Base-by-base conservation (phyloP, 306 rosid species). In the Albizia julibrissin region DNA sequence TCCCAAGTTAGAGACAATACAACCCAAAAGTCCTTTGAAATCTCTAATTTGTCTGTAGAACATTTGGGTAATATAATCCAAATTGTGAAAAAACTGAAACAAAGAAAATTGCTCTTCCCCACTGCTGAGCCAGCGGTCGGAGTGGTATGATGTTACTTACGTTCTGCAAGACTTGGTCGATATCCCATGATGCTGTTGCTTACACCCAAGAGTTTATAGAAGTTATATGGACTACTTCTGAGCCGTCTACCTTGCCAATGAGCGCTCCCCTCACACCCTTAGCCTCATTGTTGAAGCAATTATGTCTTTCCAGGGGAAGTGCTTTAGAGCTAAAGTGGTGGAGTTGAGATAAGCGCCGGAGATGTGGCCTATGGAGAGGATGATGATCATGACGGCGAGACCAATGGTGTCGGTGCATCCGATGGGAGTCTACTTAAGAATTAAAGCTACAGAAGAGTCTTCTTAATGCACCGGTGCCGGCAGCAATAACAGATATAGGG, bases 271-370 rank as follows among this genome's bases (percentile, higher is more conserved):
- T 71, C 95, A 97, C 9, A 86, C 99, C 21, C 98, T 95, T 5
- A 6, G 68, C 1, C 99, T 95, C 81, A 91, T 97, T 54, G 74
- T 89, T 15, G 87, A 90, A 79, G 97, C 88, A 49, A 13, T 49
- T 86, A 92, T 97, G 65, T 88, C 84, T 52, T 90, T 95, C 98
- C 95, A 91, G 2, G 99, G 94, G 81, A 95, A 95, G 77, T 90
- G 98, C 67, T 89, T 95, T 0, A 95, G 77, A 14, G 98, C 96
- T 83, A 96, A 95, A 79, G 91, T 79, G 1, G 93, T 89, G 1
- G 93, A 98, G 83, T 95, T 95, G 81, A 95, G 92, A 84, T 91
- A 95, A 82, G 97, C 98, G 33, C 98, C 93, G 2, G 95, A 95
- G 80, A 95, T 95, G 80, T 93, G 97, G 33, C 97, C 92, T 1